phyloP scores from a whole-genome alignment of 2,329 filamentous ascomycete species.

The Phialocephala sp. region DNA sequence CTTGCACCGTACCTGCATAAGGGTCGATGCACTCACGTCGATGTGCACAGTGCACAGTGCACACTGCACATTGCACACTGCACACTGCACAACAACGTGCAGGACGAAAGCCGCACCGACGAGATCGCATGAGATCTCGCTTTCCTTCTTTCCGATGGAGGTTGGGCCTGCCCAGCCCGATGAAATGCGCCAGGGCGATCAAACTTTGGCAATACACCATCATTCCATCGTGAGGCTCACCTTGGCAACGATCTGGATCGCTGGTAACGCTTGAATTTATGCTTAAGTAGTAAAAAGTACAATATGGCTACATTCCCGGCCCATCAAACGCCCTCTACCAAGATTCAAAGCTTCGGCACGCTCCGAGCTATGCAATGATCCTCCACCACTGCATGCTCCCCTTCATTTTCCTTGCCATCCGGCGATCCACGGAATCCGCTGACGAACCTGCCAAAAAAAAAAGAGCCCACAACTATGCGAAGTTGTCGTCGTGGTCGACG shows the following conservation, averaged over 20 bases:
- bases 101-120: background rate
- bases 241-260: constrained; percentile 1
- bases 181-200: constrained; percentile 13
- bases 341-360: constrained; percentile 23
- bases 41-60: background rate
- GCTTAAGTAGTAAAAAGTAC: constrained; percentile 25
- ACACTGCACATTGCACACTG: background rate
- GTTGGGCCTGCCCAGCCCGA: background rate
- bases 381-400: background rate
- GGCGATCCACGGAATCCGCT: background rate
- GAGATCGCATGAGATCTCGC: constrained; percentile 7
- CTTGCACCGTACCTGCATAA: constrained; percentile 2
- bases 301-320: constrained; percentile 22
- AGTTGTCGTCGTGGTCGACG: constrained; percentile 91
- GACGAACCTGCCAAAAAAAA: constrained; percentile 1
- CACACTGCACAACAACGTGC: background rate
- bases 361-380: constrained; percentile 9
- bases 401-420: background rate
- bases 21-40: background rate
- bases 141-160: background rate
- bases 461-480: constrained; percentile 66
- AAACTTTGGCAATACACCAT: constrained; percentile 13
- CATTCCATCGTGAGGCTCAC: background rate
- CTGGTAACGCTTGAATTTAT: constrained; percentile 25
- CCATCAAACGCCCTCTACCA: constrained; percentile 37